Conservation (phyloP, 1,284 basidiomycete species). For the Sphagnurus paluster region DNA sequence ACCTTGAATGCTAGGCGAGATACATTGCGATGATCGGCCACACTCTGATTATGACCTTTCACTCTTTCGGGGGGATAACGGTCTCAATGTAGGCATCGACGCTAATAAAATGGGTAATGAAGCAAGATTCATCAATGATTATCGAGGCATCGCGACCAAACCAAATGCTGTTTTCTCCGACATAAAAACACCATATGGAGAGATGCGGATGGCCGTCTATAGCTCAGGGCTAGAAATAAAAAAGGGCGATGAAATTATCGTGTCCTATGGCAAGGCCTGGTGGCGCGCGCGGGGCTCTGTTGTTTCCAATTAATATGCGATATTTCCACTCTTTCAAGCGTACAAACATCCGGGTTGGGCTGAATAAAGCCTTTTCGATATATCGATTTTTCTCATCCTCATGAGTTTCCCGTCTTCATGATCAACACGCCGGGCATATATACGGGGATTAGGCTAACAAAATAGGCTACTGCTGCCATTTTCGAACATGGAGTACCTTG, state of each 20-base stretch:
- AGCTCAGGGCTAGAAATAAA: slow-evolving; percentile 54
- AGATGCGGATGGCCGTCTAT: slow-evolving; percentile 79
- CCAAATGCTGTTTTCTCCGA: slow-evolving; percentile 81
- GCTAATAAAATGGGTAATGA: slow-evolving; percentile 80
- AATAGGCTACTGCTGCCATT: too few relatives aligned
- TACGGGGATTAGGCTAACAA: too few relatives aligned
- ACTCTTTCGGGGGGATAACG: slow-evolving; percentile 58
- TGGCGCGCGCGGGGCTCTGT: slow-evolving; percentile 56
- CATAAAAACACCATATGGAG: slow-evolving; percentile 53
- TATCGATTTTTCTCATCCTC: too few relatives aligned
- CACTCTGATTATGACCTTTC: slow-evolving; percentile 87
- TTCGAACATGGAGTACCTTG: too few relatives aligned
- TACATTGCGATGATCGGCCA: slow-evolving; percentile 74
- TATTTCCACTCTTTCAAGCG: too few relatives aligned
- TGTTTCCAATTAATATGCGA: slow-evolving; percentile 9
- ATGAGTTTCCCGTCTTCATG: not conserved
- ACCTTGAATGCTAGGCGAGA: slow-evolving; percentile 48
- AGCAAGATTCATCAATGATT: slow-evolving; percentile 87
- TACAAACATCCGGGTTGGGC: too few relatives aligned
- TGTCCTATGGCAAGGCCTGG: slow-evolving; percentile 94
- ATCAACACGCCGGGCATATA: not conserved
- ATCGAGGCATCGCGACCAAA: slow-evolving; percentile 64
- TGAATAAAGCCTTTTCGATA: too few relatives aligned
- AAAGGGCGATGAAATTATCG: slow-evolving; percentile 85
- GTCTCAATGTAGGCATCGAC: slow-evolving; percentile 68